phyloP scores from a whole-genome alignment of 768 basidiomycete genomes.

The Agrocybe praecox region DNA sequence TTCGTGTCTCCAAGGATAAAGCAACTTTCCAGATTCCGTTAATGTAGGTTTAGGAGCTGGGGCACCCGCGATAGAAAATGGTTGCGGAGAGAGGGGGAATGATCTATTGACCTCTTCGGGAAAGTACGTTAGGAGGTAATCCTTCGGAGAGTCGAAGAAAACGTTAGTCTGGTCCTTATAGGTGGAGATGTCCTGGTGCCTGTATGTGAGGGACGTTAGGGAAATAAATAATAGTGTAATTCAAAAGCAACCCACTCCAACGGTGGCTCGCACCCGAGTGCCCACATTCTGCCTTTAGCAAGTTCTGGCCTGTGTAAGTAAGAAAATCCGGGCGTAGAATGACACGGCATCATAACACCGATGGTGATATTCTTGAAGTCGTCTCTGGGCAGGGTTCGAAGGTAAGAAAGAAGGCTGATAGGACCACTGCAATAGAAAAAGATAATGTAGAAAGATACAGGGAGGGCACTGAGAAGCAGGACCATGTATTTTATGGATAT shows the following conservation, averaged over 20 bases:
- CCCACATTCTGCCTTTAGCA: constrained; percentile 69
- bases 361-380: constrained; percentile 51
- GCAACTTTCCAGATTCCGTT: constrained; percentile 11
- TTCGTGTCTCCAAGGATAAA: constrained; percentile 62
- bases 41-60: constrained; percentile 45
- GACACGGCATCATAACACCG: constrained; percentile 94
- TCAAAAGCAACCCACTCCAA: constrained; percentile 58
- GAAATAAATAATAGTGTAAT: not conserved
- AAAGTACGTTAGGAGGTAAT: constrained; percentile 70
- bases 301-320: constrained; percentile 78
- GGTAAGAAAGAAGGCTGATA: constrained; percentile 69
- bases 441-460: constrained; percentile 69
- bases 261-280: constrained; percentile 92
- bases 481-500: constrained; percentile 36
- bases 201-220: constrained; percentile 18
- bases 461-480: constrained; percentile 56
- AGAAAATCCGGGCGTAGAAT: constrained; percentile 92
- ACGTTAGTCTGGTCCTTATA: constrained; percentile 84
- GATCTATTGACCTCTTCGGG: constrained; percentile 58
- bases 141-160: constrained; percentile 74
- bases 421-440: constrained; percentile 81
- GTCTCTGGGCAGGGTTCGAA: constrained; percentile 53
- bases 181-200: constrained; percentile 49
- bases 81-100: constrained; percentile 68
- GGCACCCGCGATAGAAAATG: constrained; percentile 26